Evolutionary conservation across 768 basidiomycete genomes (phyloP), one percentile per base, ranked within the genome.

Genomic region (Lactarius pseudohatsudake): DNA sequence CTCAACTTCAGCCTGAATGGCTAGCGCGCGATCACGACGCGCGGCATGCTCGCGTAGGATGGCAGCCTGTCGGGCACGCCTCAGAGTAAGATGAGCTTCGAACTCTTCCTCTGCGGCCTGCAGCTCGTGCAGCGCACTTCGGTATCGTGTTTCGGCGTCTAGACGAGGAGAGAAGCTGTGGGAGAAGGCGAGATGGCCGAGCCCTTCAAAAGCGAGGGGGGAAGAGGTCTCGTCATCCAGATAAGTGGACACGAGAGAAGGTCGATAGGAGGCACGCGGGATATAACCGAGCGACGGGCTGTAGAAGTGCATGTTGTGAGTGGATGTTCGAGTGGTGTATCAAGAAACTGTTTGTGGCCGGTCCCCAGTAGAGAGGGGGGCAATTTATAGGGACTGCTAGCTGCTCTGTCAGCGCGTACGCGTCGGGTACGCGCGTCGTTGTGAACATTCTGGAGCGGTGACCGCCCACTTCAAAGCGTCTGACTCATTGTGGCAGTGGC

Each of bases 61-160:
- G 34, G 68, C 65, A 4, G 32, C 53, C 53, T 59, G 55, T 40
- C 60, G 59, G 9, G 47, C 61, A 6, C 50, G 55, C 57, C 56
- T 43, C 13, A 62, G 38, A 22, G 62, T 34, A 1, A 70, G 4
- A 6, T 57, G 50, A 22, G 59, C 47, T 30, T 62, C 59, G 13
- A 58, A 69, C 26, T 71, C 70, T 26, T 62, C 59, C 55, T 70
- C 70, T 28, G 70, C 70, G 5, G 59, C 62, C 43, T 60, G 60
- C 18, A 70, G 45, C 53, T 70, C 68, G 20, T 54, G 28, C 34
- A 71, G 59, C 0, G 70, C 70, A 3, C 56, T 62, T n/a, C 56
- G 70, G 57, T 69, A 71, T 13, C 68, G 68, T 13, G 64, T 62
- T 40, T 58, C 61, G 1, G 68, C 22, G 22, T 64, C 54, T 1